phyloP scores from a whole-genome alignment of 345 rosid genomes.

The Raphanus raphanistrum region DNA sequence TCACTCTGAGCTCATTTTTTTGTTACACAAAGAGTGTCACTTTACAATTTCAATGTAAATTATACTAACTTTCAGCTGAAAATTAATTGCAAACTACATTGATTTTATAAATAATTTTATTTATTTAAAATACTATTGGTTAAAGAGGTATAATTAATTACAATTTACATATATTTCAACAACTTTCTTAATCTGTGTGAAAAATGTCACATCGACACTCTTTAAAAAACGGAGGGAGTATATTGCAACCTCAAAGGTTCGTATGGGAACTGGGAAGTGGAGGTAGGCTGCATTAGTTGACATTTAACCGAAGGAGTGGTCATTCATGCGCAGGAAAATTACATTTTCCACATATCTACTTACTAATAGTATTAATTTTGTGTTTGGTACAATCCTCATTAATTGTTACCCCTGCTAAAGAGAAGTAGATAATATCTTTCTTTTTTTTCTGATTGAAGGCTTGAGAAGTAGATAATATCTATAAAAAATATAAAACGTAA shows the following conservation, averaged over 20 bases:
- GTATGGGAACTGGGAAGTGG: conserved; percentile 41
- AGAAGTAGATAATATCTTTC: neutral
- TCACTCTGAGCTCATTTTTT: too few species aligned
- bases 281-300: conserved; percentile 41
- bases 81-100: too few species aligned
- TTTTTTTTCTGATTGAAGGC: too few species aligned
- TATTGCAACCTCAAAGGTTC: neutral
- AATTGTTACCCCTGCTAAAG: neutral
- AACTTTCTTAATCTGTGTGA: too few species aligned
- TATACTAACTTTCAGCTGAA: too few species aligned
- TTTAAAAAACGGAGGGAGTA: neutral
- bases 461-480: neutral
- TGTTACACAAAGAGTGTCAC: too few species aligned
- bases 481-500: neutral
- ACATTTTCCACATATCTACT: conserved; percentile 31
- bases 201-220: too few species aligned
- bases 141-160: too few species aligned
- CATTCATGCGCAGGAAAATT: conserved; percentile 28
- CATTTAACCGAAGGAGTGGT: conserved; percentile 34
- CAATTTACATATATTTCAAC: too few species aligned
- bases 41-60: too few species aligned
- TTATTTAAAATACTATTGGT: too few species aligned
- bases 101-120: too few species aligned
- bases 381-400: conserved; percentile 22
- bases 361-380: conserved; percentile 8